Conservation (phyloP, 139 green algal genomes). For the Chlamydomonas asymmetrica region DNA sequence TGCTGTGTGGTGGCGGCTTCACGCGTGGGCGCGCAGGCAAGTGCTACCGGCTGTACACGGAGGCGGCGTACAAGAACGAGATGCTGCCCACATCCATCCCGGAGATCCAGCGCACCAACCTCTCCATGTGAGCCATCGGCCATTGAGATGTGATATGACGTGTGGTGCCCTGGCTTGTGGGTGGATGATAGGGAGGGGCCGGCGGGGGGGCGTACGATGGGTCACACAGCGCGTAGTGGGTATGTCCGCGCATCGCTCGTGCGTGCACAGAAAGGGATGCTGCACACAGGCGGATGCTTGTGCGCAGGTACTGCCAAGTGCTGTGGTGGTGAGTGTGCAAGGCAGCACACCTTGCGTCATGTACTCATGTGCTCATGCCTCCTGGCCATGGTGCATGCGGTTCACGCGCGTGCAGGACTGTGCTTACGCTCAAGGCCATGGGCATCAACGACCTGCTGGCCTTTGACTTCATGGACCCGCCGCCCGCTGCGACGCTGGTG, state of each 20-base stretch:
- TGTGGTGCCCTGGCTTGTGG: too few relatives aligned
- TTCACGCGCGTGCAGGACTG: too few relatives aligned
- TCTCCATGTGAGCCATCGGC: slow-evolving; percentile 64
- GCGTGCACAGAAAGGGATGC: too few relatives aligned
- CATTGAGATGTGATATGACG: too few relatives aligned
- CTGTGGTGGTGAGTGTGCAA: background rate
- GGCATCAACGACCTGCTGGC: slow-evolving; percentile 97
- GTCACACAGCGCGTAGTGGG: too few relatives aligned
- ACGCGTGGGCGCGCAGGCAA: slow-evolving; percentile 91
- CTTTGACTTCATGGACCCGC: slow-evolving; percentile 99
- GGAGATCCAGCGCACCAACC: slow-evolving; percentile 90
- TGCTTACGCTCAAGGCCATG: slow-evolving; percentile 95
- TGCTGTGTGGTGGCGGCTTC: too few relatives aligned
- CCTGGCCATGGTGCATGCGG: too few relatives aligned
- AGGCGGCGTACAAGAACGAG: slow-evolving; percentile 89
- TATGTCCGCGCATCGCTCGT: too few relatives aligned
- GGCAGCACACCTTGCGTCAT: too few relatives aligned
- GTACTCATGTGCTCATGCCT: too few relatives aligned
- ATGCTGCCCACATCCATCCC: slow-evolving; percentile 87
- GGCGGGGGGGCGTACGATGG: too few relatives aligned
- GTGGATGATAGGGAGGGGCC: too few relatives aligned
- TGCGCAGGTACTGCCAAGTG: slow-evolving; percentile 17
- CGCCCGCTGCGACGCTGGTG: slow-evolving; percentile 75
- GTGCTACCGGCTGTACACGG: slow-evolving; percentile 96
- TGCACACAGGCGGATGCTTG: background rate